Base-by-base conservation (phyloP, 2,329 filamentous ascomycete genomes). In the Ceratocystis variospora region DNA sequence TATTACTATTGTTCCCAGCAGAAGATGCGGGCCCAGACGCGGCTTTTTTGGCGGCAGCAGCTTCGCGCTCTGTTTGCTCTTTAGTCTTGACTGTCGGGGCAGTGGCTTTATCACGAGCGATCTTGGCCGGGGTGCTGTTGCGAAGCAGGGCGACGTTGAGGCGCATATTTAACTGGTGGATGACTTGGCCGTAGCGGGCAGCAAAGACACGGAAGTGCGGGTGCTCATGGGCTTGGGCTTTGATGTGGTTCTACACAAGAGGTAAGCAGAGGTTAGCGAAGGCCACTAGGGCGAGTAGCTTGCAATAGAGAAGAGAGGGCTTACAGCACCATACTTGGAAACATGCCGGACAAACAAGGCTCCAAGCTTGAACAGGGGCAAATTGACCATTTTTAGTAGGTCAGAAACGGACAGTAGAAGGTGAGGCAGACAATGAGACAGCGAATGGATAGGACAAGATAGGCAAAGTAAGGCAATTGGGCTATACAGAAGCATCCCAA, bases 271-370 rank as follows among this genome's bases (percentile, higher is more conserved):
- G 25, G 50, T 28, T 17, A 31, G 59, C 22, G 48, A 41, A 44
- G 46, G 55, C 31, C n/a, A 22, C 15, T 17, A 41, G 25, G 12
- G n/a, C 61, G 46, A 25, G 6, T 50, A 25, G 45, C 19, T 15
- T 44, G 22, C 22, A 46, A 50, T 19, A 8, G 64, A 28, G 31
- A n/a, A 55, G 50, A 28, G 53, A 6, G 12, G 53, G 5, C 83
- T 70, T 81, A 87, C 84, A 66, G 85, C 84, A 72, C 84, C 84
- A 78, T 87, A 87, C 75, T 87, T 87, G 66, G 84, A 87, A 64
- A 87, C 75, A 72, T 87, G 84, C 70, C 83, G 80, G 72, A 87
- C 78, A 70, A 87, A 84, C 61, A 87, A 78, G 66, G 84, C 75
- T 25, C 80, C 84, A 70, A 87, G 82, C 76, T 87, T 87, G 76